Evolutionary conservation across 2,329 filamentous ascomycete species (phyloP).

Genomic region (Trichoderma koningiopsis): DNA sequence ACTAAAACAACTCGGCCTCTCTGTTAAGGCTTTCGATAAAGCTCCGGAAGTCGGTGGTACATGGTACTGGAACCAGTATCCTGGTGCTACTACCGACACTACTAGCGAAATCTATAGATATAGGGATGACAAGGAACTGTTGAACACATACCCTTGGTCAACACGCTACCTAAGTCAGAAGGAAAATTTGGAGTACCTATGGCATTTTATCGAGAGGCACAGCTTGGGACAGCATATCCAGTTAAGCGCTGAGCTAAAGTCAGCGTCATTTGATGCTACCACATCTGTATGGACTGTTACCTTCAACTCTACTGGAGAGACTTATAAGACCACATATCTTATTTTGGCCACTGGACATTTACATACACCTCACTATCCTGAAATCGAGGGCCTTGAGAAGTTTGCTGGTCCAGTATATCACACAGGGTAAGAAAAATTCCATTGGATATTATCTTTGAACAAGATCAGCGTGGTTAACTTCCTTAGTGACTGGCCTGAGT

Average conservation of each 20-base stretch:
- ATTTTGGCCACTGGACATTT: not conserved
- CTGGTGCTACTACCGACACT: not conserved
- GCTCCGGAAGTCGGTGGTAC: not conserved
- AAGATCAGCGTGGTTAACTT: not conserved
- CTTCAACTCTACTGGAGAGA: not conserved
- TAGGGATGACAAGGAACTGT: not conserved
- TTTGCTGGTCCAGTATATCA: constrained; percentile 1
- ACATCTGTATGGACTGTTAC: not conserved
- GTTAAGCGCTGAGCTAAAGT: not conserved
- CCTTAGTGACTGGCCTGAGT: not conserved
- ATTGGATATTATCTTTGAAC: not conserved
- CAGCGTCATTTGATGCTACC: not conserved
- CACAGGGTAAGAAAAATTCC: not conserved
- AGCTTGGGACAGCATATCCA: not conserved
- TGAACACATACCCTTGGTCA: not conserved
- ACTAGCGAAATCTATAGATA: not conserved
- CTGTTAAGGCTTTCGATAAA: not conserved
- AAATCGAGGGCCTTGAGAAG: not conserved
- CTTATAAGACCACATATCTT: not conserved
- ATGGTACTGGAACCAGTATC: constrained; percentile 7
- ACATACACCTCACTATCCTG: not conserved
- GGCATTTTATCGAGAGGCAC: not conserved
- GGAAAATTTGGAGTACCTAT: not conserved
- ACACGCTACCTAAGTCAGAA: not conserved
- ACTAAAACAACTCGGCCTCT: not conserved